These are phyloP conservation scores for Trichophyton benhamiae DNA, from an alignment of 2,329 filamentous ascomycete genomes.

Conservation along the genomic window DNA sequence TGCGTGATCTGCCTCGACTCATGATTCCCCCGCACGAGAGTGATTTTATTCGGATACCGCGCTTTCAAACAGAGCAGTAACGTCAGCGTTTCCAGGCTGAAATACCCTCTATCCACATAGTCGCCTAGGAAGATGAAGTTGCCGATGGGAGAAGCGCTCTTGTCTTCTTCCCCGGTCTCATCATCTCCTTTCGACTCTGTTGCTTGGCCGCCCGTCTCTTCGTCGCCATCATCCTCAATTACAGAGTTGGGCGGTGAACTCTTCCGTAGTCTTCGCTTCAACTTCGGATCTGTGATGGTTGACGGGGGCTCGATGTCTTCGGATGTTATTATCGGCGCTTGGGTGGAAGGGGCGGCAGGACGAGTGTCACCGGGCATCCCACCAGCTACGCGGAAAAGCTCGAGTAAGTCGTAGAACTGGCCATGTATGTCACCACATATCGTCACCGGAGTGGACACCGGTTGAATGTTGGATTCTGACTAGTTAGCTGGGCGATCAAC, in stretches of 20 bases:
- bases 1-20: constrained; percentile 98
- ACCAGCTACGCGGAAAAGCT: constrained; percentile 97
- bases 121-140: constrained; percentile 51
- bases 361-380: constrained; percentile 98
- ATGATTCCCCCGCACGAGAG: constrained; percentile 96
- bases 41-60: constrained; percentile 96
- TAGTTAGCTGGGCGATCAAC: not conserved
- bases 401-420: constrained; percentile 98
- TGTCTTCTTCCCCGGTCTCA: no score
- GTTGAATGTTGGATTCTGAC: constrained; percentile 93
- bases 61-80: constrained; percentile 46
- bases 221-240: not conserved
- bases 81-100: constrained; percentile 95
- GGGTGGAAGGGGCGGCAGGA: constrained; percentile 43
- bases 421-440: constrained; percentile 99
- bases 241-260: not conserved
- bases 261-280: constrained; percentile 7
- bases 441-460: constrained; percentile 91
- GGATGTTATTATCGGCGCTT: constrained; percentile 15
- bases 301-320: constrained; percentile 10
- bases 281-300: constrained; percentile 11
- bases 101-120: constrained; percentile 97
- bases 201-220: not conserved
- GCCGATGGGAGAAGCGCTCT: constrained; percentile 1
- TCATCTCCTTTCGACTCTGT: not conserved